These are phyloP conservation scores for Fusarium floridanum DNA, from an alignment of 2,329 filamentous ascomycete species.

Conservation along the genomic window DNA sequence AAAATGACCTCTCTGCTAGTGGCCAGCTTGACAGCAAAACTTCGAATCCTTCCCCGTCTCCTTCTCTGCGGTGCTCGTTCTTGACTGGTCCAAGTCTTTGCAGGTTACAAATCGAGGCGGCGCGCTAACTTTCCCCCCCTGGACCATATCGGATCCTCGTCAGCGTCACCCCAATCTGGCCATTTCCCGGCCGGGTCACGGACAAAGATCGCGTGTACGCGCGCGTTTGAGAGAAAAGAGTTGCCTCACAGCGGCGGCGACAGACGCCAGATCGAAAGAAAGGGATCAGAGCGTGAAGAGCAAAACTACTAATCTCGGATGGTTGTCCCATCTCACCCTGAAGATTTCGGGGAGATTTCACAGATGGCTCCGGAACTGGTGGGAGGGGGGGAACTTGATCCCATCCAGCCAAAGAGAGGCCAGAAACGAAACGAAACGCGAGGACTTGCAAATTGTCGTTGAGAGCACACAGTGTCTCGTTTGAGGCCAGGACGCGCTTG, in stretches of 20 bases:
- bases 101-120: slow-evolving; percentile 28
- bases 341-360: slow-evolving; percentile 27
- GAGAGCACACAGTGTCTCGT: slow-evolving; percentile 37
- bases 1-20: slow-evolving; percentile 19
- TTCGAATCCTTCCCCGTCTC: slow-evolving; percentile 10
- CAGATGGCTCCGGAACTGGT: slow-evolving; percentile 22
- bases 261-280: neutral
- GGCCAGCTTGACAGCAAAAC: slow-evolving; percentile 18
- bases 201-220: slow-evolving; percentile 30
- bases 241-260: neutral
- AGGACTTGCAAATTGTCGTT: slow-evolving; percentile 1
- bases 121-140: slow-evolving; percentile 36
- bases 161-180: slow-evolving; percentile 21
- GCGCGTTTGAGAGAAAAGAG: slow-evolving; percentile 8
- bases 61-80: slow-evolving; percentile 16
- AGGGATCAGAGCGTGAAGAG: neutral
- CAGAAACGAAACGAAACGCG: slow-evolving; percentile 21
- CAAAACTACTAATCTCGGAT: slow-evolving; percentile 12
- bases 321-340: slow-evolving; percentile 6
- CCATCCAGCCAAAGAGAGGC: slow-evolving; percentile 14
- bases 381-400: neutral
- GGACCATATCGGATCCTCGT: slow-evolving; percentile 35
- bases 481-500: slow-evolving; percentile 13
- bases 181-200: slow-evolving; percentile 25
- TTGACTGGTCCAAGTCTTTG: slow-evolving; percentile 17